Conservation (phyloP, 345 rosid species). For the Brassica rapa region DNA sequence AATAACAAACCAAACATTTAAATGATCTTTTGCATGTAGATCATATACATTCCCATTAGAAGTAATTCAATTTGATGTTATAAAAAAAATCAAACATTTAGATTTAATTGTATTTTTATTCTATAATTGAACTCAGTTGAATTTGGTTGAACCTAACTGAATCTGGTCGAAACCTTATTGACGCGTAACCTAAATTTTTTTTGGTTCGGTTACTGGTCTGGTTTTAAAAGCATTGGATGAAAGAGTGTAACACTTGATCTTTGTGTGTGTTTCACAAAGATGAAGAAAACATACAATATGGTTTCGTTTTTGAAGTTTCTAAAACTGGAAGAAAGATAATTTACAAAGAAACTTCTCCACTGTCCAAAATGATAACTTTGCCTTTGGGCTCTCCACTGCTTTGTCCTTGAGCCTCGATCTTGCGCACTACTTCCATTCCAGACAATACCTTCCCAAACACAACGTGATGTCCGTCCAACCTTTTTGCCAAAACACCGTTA, state of each 20-base stretch:
- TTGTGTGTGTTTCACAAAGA: not conserved
- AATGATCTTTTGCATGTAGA: no score
- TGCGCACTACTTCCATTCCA: conserved; percentile 81
- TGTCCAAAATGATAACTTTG: conserved; percentile 60
- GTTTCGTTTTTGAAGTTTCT: not conserved
- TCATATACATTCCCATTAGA: no score
- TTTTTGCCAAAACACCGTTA: conserved; percentile 23
- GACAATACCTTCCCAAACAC: conserved; percentile 89
- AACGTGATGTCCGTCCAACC: conserved; percentile 93
- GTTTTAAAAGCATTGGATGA: not conserved
- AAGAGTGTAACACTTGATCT: not conserved
- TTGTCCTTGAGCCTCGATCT: conserved; percentile 84
- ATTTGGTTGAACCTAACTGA: no score
- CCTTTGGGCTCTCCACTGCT: conserved; percentile 67
- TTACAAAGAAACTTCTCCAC: conserved; percentile 70
- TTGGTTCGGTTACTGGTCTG: no score
- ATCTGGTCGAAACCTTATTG: no score
- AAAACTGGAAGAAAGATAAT: not conserved
- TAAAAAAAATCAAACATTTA: no score
- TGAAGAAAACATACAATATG: not conserved
- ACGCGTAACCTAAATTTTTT: no score
- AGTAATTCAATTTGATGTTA: no score
- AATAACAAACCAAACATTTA: no score
- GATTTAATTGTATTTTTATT: no score
- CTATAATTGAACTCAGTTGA: no score